phyloP scores from a whole-genome alignment of 2,329 filamentous ascomycete genomes.

The Paraphaeosphaeria sporulosa region DNA sequence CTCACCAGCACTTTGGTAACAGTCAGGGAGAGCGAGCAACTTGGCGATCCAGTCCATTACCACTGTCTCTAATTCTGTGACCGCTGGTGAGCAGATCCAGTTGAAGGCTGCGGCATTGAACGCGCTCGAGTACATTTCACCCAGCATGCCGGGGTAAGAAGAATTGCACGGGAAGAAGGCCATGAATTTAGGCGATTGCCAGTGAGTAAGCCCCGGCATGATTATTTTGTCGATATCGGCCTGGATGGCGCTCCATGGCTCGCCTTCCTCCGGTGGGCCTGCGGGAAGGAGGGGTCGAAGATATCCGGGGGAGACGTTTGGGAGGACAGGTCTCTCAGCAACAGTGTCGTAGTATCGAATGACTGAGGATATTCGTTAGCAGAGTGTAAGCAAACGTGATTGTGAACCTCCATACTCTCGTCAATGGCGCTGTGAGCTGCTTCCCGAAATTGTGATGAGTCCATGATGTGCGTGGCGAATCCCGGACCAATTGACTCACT shows the following conservation, averaged over 20 bases:
- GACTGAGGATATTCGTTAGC: conserved; percentile 61
- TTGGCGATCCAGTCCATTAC: conserved; percentile 91
- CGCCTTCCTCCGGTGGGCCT: conserved; percentile 69
- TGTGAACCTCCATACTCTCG: conserved; percentile 66
- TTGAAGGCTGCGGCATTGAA: conserved; percentile 95
- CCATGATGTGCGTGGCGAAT: conserved; percentile 62
- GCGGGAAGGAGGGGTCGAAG: conserved; percentile 79
- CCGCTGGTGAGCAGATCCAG: conserved; percentile 92
- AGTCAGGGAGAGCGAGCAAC: conserved; percentile 74
- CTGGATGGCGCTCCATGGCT: conserved; percentile 80
- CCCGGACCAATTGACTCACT: not conserved
- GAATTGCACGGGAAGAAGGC: conserved; percentile 89
- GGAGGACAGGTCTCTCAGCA: conserved; percentile 73
- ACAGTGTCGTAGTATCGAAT: conserved; percentile 84
- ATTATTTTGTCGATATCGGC: conserved; percentile 86
- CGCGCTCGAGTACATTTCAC: conserved; percentile 88
- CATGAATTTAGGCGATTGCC: conserved; percentile 92
- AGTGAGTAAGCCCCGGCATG: conserved; percentile 91
- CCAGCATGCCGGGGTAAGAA: conserved; percentile 84
- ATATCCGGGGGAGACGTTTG: conserved; percentile 84
- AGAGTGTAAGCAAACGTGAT: not conserved
- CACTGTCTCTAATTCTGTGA: conserved; percentile 92
- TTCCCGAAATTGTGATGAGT: conserved; percentile 77
- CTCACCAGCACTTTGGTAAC: conserved; percentile 75
- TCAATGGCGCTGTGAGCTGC: conserved; percentile 82